phyloP scores from a whole-genome alignment of 1,284 basidiomycete species.

The Cystobasidium slooffiae region DNA sequence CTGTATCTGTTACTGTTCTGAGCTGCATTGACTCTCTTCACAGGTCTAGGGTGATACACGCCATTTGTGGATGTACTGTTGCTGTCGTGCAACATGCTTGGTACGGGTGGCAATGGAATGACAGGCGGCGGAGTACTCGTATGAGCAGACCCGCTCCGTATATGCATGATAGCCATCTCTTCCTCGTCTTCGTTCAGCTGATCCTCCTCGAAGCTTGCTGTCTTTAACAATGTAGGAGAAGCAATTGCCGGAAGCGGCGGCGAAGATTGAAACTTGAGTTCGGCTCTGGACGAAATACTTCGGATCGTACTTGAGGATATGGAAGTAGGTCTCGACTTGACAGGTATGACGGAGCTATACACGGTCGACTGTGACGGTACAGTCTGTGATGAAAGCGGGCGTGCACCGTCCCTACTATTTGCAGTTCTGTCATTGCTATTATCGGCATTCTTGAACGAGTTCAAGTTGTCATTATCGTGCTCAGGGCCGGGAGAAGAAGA shows the following conservation, averaged over 20 bases:
- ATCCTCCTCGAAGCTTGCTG: not conserved
- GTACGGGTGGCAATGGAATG: constrained; percentile 17
- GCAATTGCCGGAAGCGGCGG: not conserved
- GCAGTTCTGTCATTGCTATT: not conserved
- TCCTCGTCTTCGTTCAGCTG: not conserved
- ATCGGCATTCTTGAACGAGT: not conserved
- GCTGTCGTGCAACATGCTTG: not conserved
- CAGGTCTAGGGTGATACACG: too few relatives aligned
- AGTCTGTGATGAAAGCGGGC: not conserved
- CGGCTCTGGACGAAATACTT: not conserved
- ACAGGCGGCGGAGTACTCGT: constrained; percentile 9
- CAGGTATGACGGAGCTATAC: constrained; percentile 23
- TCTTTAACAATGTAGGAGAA: not conserved
- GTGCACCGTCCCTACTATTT: not conserved
- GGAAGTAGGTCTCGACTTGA: constrained; percentile 15
- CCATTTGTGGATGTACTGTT: not conserved
- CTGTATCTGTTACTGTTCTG: not conserved
- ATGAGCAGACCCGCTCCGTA: not conserved
- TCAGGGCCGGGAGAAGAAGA: not conserved
- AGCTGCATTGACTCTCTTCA: not conserved
- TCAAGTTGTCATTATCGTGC: too few relatives aligned
- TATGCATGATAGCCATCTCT: constrained; percentile 14
- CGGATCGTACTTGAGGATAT: not conserved
- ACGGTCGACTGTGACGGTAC: not conserved
- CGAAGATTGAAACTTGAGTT: not conserved